A percentile compares a stretch with the other conserved stretches of the same genome.
phyloP scores from a whole-genome alignment of 352 stramenopile species.

The Phytophthora tubulina region DNA sequence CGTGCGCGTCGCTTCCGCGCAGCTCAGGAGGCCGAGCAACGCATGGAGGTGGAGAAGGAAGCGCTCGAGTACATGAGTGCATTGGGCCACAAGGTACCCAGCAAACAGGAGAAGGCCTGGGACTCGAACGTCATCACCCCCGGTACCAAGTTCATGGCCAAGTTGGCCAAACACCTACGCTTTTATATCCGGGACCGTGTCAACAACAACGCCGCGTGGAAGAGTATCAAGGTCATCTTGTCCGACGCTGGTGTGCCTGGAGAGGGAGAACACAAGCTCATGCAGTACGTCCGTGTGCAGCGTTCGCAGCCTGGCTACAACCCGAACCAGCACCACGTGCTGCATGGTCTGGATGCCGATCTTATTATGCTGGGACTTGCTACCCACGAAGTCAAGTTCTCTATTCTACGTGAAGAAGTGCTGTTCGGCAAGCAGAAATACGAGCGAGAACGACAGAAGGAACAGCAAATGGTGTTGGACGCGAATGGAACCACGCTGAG shows the following conservation, averaged over 20 bases:
- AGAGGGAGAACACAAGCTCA: constrained; percentile 99
- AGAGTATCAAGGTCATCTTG: constrained; percentile 96
- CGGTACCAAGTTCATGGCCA: constrained; percentile 98
- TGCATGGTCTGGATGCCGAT: constrained; percentile 99
- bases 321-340: constrained; percentile 97
- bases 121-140: constrained; percentile 99
- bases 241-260: constrained; percentile 97
- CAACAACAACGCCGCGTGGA: constrained; percentile 95
- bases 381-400: constrained; percentile 99
- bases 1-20: constrained; percentile 96
- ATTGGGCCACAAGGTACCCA: constrained; percentile 85
- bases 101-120: constrained; percentile 90
- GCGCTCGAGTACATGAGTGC: constrained; percentile 93
- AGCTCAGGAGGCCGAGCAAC: constrained; percentile 96
- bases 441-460: constrained; percentile 73
- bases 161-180: constrained; percentile 91
- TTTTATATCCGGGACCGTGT: constrained; percentile 95
- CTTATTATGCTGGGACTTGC: constrained; percentile 99
- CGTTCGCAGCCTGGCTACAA: constrained; percentile 96
- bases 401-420: constrained; percentile 97
- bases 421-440: constrained; percentile 89
- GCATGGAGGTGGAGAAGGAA: constrained; percentile 93
- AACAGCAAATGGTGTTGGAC: constrained; percentile 72
- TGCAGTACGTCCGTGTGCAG: constrained; percentile 97
- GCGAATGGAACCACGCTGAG: constrained; percentile 73